Conservation (phyloP, 257 asterid genomes). For the Linderniella brevidens region DNA sequence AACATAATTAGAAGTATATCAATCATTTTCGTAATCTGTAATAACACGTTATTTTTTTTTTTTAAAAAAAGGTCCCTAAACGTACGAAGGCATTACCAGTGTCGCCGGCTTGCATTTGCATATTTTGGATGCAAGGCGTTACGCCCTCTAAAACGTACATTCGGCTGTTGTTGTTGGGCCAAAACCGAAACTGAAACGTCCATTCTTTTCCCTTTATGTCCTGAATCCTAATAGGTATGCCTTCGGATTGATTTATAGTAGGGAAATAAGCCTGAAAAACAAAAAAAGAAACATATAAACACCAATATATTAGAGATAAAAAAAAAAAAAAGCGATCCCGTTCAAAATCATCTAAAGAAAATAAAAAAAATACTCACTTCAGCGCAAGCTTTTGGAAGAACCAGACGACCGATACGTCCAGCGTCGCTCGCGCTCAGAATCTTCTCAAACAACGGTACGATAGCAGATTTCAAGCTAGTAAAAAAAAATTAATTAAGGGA, state of each 20-base stretch:
- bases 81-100: constrained; percentile 41
- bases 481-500: constrained; percentile 25
- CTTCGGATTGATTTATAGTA: constrained; percentile 74
- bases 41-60: no score
- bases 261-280: constrained; percentile 70
- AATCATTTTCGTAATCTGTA: neutral
- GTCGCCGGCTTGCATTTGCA: constrained; percentile 97
- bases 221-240: constrained; percentile 77
- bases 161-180: constrained; percentile 98
- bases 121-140: constrained; percentile 94
- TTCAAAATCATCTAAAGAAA: constrained; percentile 5
- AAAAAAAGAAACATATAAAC: neutral
- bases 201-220: constrained; percentile 92
- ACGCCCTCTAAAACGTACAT: constrained; percentile 99
- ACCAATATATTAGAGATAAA: constrained; percentile 8
- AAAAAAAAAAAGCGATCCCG: neutral
- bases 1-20: neutral
- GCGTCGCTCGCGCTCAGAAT: constrained; percentile 98
- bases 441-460: constrained; percentile 88
- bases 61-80: no score
- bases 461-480: constrained; percentile 56
- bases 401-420: constrained; percentile 93
- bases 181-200: constrained; percentile 93
- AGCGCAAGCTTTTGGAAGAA: constrained; percentile 98
- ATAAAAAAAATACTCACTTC: constrained; percentile 37